Conservation (phyloP, 129 eudicot species). For the Mikania micrantha region DNA sequence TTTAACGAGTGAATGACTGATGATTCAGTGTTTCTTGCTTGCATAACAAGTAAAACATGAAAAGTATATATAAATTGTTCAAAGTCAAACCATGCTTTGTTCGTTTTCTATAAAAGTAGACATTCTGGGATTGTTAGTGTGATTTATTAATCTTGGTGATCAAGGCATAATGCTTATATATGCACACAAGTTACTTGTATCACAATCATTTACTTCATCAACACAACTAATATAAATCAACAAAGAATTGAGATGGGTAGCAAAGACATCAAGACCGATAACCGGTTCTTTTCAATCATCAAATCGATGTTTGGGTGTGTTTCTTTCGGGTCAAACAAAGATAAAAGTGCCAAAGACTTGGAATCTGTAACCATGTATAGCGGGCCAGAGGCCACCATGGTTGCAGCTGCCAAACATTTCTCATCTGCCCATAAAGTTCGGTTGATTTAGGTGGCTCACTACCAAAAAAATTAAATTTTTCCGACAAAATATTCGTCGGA, state of each 20-base stretch:
- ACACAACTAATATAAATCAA: not conserved
- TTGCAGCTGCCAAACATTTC: conserved; percentile 37
- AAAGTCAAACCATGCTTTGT: not conserved
- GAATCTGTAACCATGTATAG: not conserved
- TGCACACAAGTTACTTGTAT: not conserved
- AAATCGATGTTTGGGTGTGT: conserved; percentile 13
- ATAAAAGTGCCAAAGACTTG: not conserved
- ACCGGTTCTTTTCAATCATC: not conserved
- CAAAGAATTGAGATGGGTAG: conserved; percentile 17
- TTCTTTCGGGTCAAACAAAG: not conserved
- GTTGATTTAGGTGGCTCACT: conserved; percentile 13
- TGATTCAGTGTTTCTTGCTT: no score
- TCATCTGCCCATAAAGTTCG: conserved; percentile 33
- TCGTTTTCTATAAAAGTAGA: not conserved
- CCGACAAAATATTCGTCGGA: no score
- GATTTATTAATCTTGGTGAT: not conserved
- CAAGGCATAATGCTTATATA: not conserved
- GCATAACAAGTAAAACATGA: not conserved
- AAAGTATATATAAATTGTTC: not conserved
- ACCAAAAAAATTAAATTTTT: no score
- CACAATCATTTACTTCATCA: not conserved
- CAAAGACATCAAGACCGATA: not conserved
- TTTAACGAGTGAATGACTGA: no score
- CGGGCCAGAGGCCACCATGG: conserved; percentile 33
- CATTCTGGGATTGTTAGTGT: not conserved